Conservation (phyloP, 2,329 filamentous ascomycete genomes). For the Clarireedia homoeocarpa region DNA sequence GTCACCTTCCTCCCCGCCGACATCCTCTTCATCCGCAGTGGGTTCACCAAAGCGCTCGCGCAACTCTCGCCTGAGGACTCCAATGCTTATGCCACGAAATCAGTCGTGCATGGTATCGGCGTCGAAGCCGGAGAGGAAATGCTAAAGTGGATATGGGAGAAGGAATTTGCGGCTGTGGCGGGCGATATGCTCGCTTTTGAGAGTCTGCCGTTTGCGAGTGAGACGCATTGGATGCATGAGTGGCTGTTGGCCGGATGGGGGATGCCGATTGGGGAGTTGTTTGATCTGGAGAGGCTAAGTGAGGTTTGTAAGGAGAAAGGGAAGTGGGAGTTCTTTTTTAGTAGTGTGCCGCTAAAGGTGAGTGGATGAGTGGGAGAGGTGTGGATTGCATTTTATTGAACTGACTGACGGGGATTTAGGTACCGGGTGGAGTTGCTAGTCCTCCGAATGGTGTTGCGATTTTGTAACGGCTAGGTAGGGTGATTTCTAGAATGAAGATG, state of each 20-base stretch:
- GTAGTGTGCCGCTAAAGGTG: slow-evolving; percentile 51
- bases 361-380: not conserved
- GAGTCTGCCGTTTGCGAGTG: slow-evolving; percentile 30
- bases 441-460: slow-evolving; percentile 27
- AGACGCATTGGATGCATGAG: slow-evolving; percentile 27
- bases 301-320: slow-evolving; percentile 43
- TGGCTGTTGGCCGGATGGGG: slow-evolving; percentile 44
- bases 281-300: slow-evolving; percentile 37
- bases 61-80: not conserved
- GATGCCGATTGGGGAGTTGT: slow-evolving; percentile 42
- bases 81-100: slow-evolving; percentile 9
- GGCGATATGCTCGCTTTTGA: slow-evolving; percentile 38
- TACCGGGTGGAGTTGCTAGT: slow-evolving; percentile 25
- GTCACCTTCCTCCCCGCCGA: slow-evolving; percentile 31
- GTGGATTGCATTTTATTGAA: too few relatives aligned
- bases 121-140: slow-evolving; percentile 30
- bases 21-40: slow-evolving; percentile 34
- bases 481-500: too few relatives aligned
- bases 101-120: slow-evolving; percentile 27
- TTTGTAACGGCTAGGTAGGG: slow-evolving; percentile 8
- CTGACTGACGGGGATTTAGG: slow-evolving; percentile 1
- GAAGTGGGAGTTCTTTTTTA: slow-evolving; percentile 55
- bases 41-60: slow-evolving; percentile 21
- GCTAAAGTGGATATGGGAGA: slow-evolving; percentile 39
- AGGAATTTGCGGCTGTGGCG: slow-evolving; percentile 38